Base-by-base conservation (phyloP, 164 flowering plant species). In the Vitis rotundifolia region DNA sequence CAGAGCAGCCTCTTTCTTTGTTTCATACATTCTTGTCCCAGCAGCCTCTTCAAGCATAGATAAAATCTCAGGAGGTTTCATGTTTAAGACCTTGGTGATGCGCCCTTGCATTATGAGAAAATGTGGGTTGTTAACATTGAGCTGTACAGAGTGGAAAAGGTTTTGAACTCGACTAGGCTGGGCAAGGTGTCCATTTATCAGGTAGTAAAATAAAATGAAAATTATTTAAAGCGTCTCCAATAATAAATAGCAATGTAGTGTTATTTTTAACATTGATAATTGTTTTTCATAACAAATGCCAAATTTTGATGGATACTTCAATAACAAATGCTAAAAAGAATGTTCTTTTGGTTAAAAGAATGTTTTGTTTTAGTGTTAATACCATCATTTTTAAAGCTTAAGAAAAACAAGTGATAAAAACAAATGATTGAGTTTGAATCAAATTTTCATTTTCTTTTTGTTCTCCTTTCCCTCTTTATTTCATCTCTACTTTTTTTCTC, bases 51-150 rank as follows among this genome's bases (percentile, higher is more conserved):
- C 99, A 19, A 96, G 95, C 97, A 96, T 96, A 16, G 97, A 93
- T 58, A 96, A 76, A 19, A 93, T 96, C 77, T 92, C 99, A 1
- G 98, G 97, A 13, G 98, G 99, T 82, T 96, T 96, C 99, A 96
- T 96, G 73, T 96, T 96, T 69, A 96, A 80, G 11, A 96, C 99
- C 81, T 96, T 96, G 49, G 99, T 96, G 66, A 96, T 96, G 51
- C 99, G 97, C 70, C 99, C 99, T 93, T 96, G 99, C 99, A 96
- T 96, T 13, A 96, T 96, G 47, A 96, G 95, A 78, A 96, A 96
- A 82, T 96, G 98, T 28, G 99, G 99, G 68, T 96, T 96, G 71
- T 93, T 96, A 29, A 96, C 98, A 80, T 96, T 96, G 13, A 96
- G 93, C 83, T 96, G 99, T 75, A 96, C 99, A 0, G 99, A 96